Percentiles rank a stretch among this genome's conserved stretches.
These are phyloP conservation scores for Eurotiales sp. DNA, from an alignment of 2,329 filamentous ascomycete genomes.

Conservation along the genomic window DNA sequence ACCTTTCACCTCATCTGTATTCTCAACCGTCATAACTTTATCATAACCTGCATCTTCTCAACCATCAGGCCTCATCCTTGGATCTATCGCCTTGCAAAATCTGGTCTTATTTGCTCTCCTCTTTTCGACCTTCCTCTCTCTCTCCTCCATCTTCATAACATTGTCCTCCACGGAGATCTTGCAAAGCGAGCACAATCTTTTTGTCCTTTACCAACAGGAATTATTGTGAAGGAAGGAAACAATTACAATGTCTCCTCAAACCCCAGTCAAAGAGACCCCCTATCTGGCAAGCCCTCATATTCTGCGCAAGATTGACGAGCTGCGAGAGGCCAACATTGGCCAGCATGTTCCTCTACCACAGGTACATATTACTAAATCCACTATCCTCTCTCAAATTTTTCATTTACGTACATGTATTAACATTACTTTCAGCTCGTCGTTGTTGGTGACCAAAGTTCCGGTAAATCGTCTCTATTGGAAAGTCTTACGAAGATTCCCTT, in stretches of 20 bases:
- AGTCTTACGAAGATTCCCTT: conserved; percentile 61
- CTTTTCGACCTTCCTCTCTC: no score
- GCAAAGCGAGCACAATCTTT: no score
- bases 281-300: conserved; percentile 2
- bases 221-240: no score
- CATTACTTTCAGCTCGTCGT: conserved; percentile 47
- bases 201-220: no score
- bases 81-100: no score
- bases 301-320: conserved; percentile 8
- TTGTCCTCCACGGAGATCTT: no score
- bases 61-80: no score
- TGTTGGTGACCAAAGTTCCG: conserved; percentile 57
- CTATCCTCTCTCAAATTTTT: neutral
- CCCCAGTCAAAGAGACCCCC: neutral
- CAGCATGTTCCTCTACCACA: conserved; percentile 9
- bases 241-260: neutral
- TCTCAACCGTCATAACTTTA: no score
- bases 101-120: no score
- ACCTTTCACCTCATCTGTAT: no score
- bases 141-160: no score
- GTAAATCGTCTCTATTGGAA: conserved; percentile 63
- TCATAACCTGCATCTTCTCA: no score
- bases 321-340: conserved; percentile 5
- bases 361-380: neutral
- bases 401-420: neutral